Percentiles rank a stretch among this genome's conserved stretches.
Conservation (phyloP, 1,284 basidiomycete species). For the Erythrobasidium hasegawianum region DNA sequence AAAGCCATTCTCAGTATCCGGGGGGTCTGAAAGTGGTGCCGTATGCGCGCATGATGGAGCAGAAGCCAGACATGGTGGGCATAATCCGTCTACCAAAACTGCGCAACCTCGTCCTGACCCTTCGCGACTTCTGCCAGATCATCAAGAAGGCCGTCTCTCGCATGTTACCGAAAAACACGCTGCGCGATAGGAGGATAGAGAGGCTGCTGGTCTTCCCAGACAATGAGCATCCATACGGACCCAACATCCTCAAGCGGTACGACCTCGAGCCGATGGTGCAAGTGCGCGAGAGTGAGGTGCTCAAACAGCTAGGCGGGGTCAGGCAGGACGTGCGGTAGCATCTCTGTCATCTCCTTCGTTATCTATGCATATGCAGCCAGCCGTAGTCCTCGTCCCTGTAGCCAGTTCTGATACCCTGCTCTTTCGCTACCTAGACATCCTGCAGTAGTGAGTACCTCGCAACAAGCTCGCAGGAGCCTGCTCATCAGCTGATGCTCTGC, state of each 20-base stretch:
- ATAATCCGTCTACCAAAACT: background rate
- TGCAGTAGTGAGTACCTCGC: no score
- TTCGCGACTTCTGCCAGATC: conserved; percentile 60
- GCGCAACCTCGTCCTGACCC: background rate
- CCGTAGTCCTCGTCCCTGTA: background rate
- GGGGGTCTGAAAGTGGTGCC: conserved; percentile 88
- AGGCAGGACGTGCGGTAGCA: background rate
- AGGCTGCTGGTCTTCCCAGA: conserved; percentile 80
- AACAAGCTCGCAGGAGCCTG: no score
- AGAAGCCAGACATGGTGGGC: conserved; percentile 87
- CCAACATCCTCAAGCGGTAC: conserved; percentile 45
- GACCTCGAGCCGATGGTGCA: conserved; percentile 13
- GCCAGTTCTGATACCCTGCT: no score
- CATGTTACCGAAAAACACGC: conserved; percentile 94
- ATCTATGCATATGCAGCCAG: background rate
- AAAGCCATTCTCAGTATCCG: conserved; percentile 87
- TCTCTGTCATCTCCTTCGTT: no score
- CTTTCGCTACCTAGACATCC: no score
- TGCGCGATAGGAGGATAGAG: conserved; percentile 76
- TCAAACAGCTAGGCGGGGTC: background rate
- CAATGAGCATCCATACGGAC: conserved; percentile 50
- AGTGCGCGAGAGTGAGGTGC: background rate
- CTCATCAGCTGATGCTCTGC: no score
- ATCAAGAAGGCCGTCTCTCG: conserved; percentile 91
- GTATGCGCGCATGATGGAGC: conserved; percentile 73